Conservation (phyloP, 805 yeast species). For the Candida maris region DNA sequence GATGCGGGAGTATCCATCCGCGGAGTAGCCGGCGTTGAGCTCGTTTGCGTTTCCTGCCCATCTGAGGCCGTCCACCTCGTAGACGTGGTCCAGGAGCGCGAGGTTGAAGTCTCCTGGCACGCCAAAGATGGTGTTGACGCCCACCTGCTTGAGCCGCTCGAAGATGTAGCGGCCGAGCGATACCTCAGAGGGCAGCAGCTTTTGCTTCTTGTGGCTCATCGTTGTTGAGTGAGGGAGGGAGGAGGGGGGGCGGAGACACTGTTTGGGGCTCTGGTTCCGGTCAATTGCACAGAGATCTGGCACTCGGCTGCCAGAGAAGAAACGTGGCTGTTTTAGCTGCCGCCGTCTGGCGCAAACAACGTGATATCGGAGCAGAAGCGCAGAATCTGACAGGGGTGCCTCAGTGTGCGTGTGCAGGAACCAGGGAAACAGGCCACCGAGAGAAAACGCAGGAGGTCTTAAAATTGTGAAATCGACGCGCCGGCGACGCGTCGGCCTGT, state of each 20-base stretch:
- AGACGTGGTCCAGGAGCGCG: conserved; percentile 65
- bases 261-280: too few relatives aligned
- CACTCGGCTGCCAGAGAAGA: too few relatives aligned
- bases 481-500: too few relatives aligned
- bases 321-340: too few relatives aligned
- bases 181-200: conserved; percentile 32
- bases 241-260: too few relatives aligned
- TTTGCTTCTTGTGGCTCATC: conserved; percentile 9
- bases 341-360: too few relatives aligned
- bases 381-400: too few relatives aligned
- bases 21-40: conserved; percentile 83
- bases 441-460: neutral
- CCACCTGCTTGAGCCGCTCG: conserved; percentile 72
- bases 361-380: too few relatives aligned
- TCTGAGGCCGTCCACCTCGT: conserved; percentile 69
- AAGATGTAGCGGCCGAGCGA: conserved; percentile 75
- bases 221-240: too few relatives aligned
- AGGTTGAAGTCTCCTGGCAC: conserved; percentile 82
- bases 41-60: conserved; percentile 94
- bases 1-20: conserved; percentile 84
- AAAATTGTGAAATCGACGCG: too few relatives aligned
- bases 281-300: too few relatives aligned
- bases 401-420: too few relatives aligned
- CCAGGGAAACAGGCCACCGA: neutral
- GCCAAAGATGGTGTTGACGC: conserved; percentile 70